Base-by-base conservation (phyloP, 352 stramenopile genomes). In the Pythium grandisporangium region DNA sequence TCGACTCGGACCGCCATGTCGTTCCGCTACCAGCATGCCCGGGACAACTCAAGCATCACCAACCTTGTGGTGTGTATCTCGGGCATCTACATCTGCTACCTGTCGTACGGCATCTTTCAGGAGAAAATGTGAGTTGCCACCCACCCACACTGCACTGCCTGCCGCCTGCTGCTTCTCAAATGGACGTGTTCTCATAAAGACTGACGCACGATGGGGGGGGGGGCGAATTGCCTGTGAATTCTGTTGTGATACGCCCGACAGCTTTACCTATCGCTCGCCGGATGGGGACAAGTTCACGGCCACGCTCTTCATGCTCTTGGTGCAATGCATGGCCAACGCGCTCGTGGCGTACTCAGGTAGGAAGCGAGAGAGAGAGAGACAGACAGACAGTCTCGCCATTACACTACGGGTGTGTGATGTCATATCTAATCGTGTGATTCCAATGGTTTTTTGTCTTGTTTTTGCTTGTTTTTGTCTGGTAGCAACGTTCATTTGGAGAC, bases 51-150 rank as follows among this genome's bases (percentile, higher is more conserved):
- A 46, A 84, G 76, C 59, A 63, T 89, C 52, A 6, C 78, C 12
- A 93, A 96, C 61, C 68, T 96, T 24, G 41, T 76, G 20, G 50
- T 96, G 21, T 92, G 77, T 54, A 87, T 95, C 37, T 68, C 50
- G 30, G 86, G 86, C 48, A 96, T 96, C 66, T 96, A 96, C 70
- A 71, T 62, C 17, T 96, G 83, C 64, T 96, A 96, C 66, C 52
- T 96, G 33, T 93, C 78, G 10, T 96, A 94, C 56, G 85, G 85
- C 43, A 92, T 96, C 55, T 95, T 95, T 51, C 86, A 96, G 59
- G 86, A 96, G 66, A 91, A 96, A 70, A 96, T 96, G 74, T 95
- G 70, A 48, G 66, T 47, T 8, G 4, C 19, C 19, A 5, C 7
- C n/a, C n/a, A n/a, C n/a, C n/a, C n/a, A n/a, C n/a, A n/a, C n/a